These are phyloP conservation scores for Mucor piriformis DNA, from an alignment of 371 early-diverging fungal genomes.

Conservation along the genomic window DNA sequence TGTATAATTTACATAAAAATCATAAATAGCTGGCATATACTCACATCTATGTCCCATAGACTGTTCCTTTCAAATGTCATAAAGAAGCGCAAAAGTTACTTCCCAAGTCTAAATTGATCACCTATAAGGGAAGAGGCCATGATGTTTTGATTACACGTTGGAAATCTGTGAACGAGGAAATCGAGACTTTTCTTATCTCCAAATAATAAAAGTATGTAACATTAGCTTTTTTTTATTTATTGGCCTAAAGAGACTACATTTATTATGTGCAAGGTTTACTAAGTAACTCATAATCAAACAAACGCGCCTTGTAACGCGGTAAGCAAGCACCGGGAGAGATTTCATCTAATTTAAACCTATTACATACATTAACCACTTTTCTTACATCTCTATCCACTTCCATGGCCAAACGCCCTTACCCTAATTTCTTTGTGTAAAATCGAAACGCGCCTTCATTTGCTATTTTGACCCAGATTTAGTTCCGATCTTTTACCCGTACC, in stretches of 20 bases:
- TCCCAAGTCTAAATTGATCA: constrained; percentile 30
- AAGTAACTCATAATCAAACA: constrained; percentile 64
- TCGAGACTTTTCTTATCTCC: constrained; percentile 13
- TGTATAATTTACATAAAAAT: not conserved
- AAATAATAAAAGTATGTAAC: not conserved
- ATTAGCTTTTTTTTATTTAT: not conserved
- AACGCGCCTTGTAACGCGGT: constrained; percentile 46
- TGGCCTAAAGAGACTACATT: too few relatives aligned
- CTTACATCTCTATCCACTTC: too few relatives aligned
- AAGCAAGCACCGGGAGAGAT: constrained; percentile 63
- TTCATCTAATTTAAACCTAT: constrained; percentile 61
- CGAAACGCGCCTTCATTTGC: constrained; percentile 60
- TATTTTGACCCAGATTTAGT: constrained; percentile 1
- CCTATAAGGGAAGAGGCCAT: constrained; percentile 39
- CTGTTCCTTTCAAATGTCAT: constrained; percentile 37
- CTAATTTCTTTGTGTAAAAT: constrained; percentile 57
- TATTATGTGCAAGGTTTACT: constrained; percentile 44
- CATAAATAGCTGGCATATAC: not conserved
- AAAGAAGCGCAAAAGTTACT: constrained; percentile 22
- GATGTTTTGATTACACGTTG: constrained; percentile 36
- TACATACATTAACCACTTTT: too few relatives aligned
- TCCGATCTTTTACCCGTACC: not conserved
- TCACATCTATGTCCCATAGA: constrained; percentile 16
- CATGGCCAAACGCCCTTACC: too few relatives aligned
- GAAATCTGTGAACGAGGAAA: constrained; percentile 18